Conservation (phyloP, 2,329 filamentous ascomycete genomes). For the Aspergillus novofumigatus region DNA sequence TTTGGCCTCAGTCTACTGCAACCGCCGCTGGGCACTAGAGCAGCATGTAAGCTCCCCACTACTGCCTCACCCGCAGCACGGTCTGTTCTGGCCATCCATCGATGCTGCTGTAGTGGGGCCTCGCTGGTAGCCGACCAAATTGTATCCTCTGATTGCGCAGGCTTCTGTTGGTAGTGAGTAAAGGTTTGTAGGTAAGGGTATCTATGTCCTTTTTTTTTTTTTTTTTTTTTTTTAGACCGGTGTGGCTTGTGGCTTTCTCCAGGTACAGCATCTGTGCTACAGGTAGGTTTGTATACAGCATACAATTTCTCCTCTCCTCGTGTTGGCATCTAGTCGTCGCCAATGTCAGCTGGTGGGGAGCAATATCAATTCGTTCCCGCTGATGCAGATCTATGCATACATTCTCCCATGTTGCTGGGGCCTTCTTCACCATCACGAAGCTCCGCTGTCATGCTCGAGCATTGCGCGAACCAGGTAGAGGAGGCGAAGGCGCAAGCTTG, state of each 20-base stretch:
- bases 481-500: background rate
- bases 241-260: background rate
- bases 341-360: background rate
- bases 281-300: background rate
- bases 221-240: no score
- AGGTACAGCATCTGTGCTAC: background rate
- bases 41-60: conserved; percentile 9
- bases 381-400: background rate
- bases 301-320: background rate
- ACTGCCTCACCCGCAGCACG: conserved; percentile 7
- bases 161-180: background rate
- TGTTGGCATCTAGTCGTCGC: background rate
- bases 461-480: background rate
- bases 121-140: background rate
- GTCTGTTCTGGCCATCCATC: conserved; percentile 8
- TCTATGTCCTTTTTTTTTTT: background rate
- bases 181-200: background rate
- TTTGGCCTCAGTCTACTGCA: conserved; percentile 9
- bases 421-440: background rate
- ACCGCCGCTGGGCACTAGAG: conserved; percentile 6
- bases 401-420: background rate
- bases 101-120: conserved; percentile 1
- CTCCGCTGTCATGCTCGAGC: background rate
- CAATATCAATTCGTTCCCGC: background rate
- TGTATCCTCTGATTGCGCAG: background rate